These are phyloP conservation scores for Jamesozyma rosinii DNA, from an alignment of 805 yeast genomes.

Conservation along the genomic window DNA sequence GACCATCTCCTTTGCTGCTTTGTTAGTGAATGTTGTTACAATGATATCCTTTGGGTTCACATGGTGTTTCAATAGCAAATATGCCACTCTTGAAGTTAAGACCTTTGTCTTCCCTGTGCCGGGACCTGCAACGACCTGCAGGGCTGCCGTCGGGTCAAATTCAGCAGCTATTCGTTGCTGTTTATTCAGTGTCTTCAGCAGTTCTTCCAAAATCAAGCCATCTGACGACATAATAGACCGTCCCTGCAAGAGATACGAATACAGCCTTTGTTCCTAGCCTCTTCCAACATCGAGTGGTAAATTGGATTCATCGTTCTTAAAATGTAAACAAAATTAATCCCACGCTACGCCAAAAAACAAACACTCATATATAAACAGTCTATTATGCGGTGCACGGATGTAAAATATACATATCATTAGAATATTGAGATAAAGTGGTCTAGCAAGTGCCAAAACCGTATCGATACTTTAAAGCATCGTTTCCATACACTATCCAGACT, in stretches of 20 bases:
- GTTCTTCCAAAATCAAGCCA: background rate
- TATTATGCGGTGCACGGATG: background rate
- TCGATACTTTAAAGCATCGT: no score
- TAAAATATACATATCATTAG: background rate
- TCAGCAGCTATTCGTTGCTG: slow-evolving; percentile 39
- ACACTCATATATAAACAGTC: background rate
- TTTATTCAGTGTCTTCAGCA: slow-evolving; percentile 26
- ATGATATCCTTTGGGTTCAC: slow-evolving; percentile 56
- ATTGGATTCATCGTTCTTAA: no score
- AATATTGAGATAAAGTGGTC: no score
- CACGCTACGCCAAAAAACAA: background rate
- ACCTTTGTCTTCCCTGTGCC: slow-evolving; percentile 80
- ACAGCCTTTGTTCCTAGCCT: background rate
- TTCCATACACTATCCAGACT: no score
- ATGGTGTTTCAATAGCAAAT: slow-evolving; percentile 43
- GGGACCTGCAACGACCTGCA: slow-evolving; percentile 56
- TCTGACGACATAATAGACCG: background rate
- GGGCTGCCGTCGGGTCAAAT: slow-evolving; percentile 33
- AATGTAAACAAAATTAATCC: background rate
- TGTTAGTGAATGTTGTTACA: slow-evolving; percentile 87
- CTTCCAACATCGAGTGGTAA: no score
- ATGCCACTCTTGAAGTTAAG: slow-evolving; percentile 68
- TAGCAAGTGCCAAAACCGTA: no score
- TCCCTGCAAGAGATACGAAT: background rate
- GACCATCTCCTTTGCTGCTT: slow-evolving; percentile 81